Percentiles rank a stretch among this genome's conserved stretches.
Evolutionary conservation across 148 eudicot genomes (phyloP).

Genomic region (Persicaria tinctoria): DNA sequence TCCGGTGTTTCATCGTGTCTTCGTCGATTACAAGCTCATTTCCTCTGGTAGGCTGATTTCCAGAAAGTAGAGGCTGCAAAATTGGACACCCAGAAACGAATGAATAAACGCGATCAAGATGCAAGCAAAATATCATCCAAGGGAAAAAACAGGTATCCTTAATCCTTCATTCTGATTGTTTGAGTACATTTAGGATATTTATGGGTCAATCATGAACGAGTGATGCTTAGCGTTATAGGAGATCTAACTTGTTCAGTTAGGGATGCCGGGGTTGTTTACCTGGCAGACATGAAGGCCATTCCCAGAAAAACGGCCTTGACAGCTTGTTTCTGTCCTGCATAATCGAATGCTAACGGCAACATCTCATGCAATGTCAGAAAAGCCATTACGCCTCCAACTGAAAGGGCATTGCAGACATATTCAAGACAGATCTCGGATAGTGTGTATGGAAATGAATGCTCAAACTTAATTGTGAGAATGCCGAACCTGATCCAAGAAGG

Average conservation of each 20-base stretch:
- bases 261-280: constrained; percentile 39
- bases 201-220: background rate
- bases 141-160: background rate
- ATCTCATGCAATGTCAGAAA: constrained; percentile 96
- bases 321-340: constrained; percentile 95
- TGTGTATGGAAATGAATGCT: background rate
- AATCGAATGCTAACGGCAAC: constrained; percentile 97
- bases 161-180: background rate
- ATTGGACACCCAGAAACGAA: background rate
- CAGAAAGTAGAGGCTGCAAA: constrained; percentile 42
- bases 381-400: constrained; percentile 99
- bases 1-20: too few relatives aligned
- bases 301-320: constrained; percentile 91
- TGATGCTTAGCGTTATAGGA: background rate
- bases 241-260: background rate
- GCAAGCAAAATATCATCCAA: background rate
- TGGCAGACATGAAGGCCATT: constrained; percentile 99
- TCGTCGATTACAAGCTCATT: constrained; percentile 35
- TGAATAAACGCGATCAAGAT: background rate
- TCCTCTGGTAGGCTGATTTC: constrained; percentile 45
- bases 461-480: background rate
- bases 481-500: constrained; percentile 77
- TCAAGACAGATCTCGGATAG: background rate
- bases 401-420: constrained; percentile 5
- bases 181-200: background rate